These are phyloP conservation scores for Rhodotorula mucilaginosa DNA, from an alignment of 1,284 basidiomycete genomes.

Conservation along the genomic window DNA sequence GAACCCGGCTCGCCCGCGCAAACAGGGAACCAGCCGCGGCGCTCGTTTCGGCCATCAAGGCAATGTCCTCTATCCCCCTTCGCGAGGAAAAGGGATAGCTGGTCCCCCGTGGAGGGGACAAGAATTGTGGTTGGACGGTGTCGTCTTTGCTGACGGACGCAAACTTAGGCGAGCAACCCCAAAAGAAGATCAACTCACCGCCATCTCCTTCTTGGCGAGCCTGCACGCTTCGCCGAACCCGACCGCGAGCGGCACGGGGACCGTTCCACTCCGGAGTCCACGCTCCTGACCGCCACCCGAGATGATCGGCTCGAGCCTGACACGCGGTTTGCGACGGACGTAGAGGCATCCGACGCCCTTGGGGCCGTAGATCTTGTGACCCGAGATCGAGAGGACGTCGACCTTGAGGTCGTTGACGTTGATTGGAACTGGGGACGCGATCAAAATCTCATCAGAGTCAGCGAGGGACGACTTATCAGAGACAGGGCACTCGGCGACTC, in stretches of 20 bases:
- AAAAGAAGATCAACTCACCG: slow-evolving; percentile 60
- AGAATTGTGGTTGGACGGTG: background rate
- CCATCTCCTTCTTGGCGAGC: slow-evolving; percentile 87
- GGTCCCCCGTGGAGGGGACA: background rate
- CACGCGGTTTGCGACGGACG: slow-evolving; percentile 86
- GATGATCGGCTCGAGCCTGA: slow-evolving; percentile 90
- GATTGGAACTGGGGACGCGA: slow-evolving; percentile 57
- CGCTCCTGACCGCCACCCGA: slow-evolving; percentile 97
- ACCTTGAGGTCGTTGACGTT: slow-evolving; percentile 96
- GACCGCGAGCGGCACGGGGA: slow-evolving; percentile 84
- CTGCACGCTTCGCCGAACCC: slow-evolving; percentile 94
- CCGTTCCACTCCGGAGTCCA: slow-evolving; percentile 88
- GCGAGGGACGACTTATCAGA: too few relatives aligned
- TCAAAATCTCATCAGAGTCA: background rate
- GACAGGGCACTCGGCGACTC: background rate
- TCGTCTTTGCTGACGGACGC: slow-evolving; percentile 56
- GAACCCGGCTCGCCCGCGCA: background rate
- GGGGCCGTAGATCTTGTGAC: slow-evolving; percentile 97
- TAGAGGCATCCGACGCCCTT: slow-evolving; percentile 96
- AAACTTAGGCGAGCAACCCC: background rate
- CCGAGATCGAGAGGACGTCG: slow-evolving; percentile 93
- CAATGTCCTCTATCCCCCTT: background rate
- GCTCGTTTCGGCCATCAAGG: slow-evolving; percentile 26
- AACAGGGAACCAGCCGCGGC: slow-evolving; percentile 4
- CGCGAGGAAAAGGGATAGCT: slow-evolving; percentile 11